Evolutionary conservation across 768 basidiomycete genomes (phyloP).

Genomic region (Psilocybe azurescens): DNA sequence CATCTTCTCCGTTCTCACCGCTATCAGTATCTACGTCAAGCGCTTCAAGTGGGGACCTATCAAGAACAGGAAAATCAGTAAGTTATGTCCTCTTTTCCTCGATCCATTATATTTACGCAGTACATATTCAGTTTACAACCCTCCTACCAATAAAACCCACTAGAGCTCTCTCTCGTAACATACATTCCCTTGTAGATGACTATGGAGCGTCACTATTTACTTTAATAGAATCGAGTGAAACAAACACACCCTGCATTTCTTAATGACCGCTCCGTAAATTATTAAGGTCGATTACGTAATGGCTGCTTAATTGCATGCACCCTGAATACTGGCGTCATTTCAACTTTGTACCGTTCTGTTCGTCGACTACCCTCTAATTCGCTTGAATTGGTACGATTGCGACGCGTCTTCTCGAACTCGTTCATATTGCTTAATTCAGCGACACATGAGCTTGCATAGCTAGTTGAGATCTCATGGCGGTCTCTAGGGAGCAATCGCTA

Average conservation of each 20-base stretch:
- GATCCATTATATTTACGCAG: not conserved
- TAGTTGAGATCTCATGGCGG: constrained; percentile 47
- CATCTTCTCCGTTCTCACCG: constrained; percentile 85
- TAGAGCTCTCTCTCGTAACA: constrained; percentile 40
- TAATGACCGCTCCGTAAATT: not conserved
- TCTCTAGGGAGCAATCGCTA: constrained; percentile 70
- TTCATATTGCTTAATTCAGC: not conserved
- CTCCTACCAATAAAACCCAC: constrained; percentile 57
- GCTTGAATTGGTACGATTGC: not conserved
- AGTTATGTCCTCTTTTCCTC: constrained; percentile 34
- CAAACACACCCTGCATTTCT: constrained; percentile 16
- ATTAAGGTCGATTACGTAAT: not conserved
- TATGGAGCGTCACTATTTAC: constrained; percentile 24
- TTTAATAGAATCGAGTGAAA: constrained; percentile 29
- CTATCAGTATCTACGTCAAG: constrained; percentile 87
- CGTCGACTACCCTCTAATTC: not conserved
- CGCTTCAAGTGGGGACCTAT: constrained; percentile 93
- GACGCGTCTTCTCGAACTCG: not conserved
- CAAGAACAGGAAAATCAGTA: constrained; percentile 93
- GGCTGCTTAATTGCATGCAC: not conserved
- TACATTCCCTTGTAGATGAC: constrained; percentile 30
- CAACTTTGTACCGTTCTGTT: not conserved
- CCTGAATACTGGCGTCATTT: not conserved
- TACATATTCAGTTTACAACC: constrained; percentile 56
- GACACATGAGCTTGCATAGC: not conserved